These are phyloP conservation scores for Xylaria arbuscula DNA, from an alignment of 2,329 filamentous ascomycete genomes.

Conservation along the genomic window DNA sequence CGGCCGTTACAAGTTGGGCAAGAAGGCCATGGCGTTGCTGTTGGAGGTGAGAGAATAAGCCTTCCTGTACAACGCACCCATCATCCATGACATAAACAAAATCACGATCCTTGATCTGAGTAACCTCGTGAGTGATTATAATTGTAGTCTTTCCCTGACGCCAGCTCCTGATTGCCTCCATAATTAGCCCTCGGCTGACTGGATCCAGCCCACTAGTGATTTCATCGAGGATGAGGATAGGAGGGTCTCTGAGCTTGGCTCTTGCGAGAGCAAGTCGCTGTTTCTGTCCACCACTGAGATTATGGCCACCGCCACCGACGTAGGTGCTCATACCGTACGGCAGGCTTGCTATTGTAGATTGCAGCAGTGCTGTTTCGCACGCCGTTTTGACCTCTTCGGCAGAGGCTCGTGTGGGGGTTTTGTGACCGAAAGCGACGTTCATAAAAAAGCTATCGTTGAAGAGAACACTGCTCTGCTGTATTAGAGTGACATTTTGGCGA, in stretches of 20 bases:
- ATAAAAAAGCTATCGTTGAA: constrained; percentile 83
- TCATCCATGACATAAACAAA: constrained; percentile 83
- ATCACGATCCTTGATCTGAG: constrained; percentile 77
- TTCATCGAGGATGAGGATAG: constrained; percentile 88
- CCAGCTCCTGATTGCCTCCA: constrained; percentile 82
- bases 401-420: constrained; percentile 59
- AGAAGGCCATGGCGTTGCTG: constrained; percentile 59
- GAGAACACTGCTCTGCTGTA: constrained; percentile 84
- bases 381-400: constrained; percentile 69
- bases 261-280: constrained; percentile 85
- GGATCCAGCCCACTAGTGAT: constrained; percentile 87
- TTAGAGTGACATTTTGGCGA: constrained; percentile 78
- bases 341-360: constrained; percentile 73
- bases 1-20: constrained; percentile 53
- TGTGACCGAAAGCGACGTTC: constrained; percentile 81
- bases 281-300: constrained; percentile 85
- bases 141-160: constrained; percentile 85
- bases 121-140: constrained; percentile 90
- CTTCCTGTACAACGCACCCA: constrained; percentile 75
- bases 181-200: constrained; percentile 72
- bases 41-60: constrained; percentile 67
- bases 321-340: constrained; percentile 77
- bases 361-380: constrained; percentile 74
- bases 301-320: constrained; percentile 75
- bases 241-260: constrained; percentile 79